Conservation (phyloP, 1,284 basidiomycete species). For the Moniliophthora roreri region DNA sequence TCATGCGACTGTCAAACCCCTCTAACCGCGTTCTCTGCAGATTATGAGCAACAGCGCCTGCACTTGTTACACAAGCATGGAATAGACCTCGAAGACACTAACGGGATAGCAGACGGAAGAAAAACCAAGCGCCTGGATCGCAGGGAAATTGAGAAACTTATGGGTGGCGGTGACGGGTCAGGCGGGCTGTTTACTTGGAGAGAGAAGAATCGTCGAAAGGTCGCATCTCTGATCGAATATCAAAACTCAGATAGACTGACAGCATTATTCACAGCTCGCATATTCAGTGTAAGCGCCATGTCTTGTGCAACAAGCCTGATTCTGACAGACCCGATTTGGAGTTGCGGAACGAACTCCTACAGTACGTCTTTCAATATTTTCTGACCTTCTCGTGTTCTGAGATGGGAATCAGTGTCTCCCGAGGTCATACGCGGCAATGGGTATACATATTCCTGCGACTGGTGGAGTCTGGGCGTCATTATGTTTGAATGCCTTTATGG, state of each 20-base stretch:
- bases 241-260: conserved; percentile 17
- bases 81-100: conserved; percentile 86
- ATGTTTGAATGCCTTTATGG: conserved; percentile 90
- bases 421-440: conserved; percentile 94
- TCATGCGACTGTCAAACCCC: background rate
- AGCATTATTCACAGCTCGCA: conserved; percentile 59
- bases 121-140: conserved; percentile 75
- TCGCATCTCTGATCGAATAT: conserved; percentile 27
- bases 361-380: conserved; percentile 54
- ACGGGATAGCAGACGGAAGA: conserved; percentile 60
- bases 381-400: conserved; percentile 11
- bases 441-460: conserved; percentile 94
- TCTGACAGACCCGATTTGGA: conserved; percentile 30
- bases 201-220: conserved; percentile 90
- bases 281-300: conserved; percentile 83
- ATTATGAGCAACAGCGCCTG: conserved; percentile 92
- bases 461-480: conserved; percentile 97
- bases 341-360: conserved; percentile 89
- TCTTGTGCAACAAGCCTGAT: conserved; percentile 12
- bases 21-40: conserved; percentile 34
- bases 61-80: conserved; percentile 92
- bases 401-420: conserved; percentile 72
- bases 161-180: conserved; percentile 75
- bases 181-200: conserved; percentile 90
- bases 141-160: conserved; percentile 76